Evolutionary conservation across 2,329 filamentous ascomycete species (phyloP), one percentile per base, ranked within the genome.

Genomic region (Colletotrichum chlorophyti): DNA sequence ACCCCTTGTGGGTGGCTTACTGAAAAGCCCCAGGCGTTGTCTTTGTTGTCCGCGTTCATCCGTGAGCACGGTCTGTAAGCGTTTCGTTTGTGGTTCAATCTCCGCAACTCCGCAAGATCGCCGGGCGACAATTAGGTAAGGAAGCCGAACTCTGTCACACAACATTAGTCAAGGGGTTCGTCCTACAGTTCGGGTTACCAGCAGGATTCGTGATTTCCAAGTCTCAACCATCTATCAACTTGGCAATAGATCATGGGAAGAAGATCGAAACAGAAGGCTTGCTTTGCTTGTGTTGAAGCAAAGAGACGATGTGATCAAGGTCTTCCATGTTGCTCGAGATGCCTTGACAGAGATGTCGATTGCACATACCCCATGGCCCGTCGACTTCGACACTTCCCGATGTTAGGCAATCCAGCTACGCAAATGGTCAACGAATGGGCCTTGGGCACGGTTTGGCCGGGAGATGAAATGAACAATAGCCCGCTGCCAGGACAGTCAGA

Each of bases 251-350:
- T 6, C 34, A 54, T 54, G 43, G 35, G 34, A n/a, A 42, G 51
- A 26, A 26, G 27, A 17, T 60, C 58, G 3, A 59, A 59, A 38
- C 59, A 57, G 23, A 55, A 29, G 3, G 37, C 57, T 3, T 60
- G 57, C 5, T 45, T 46, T 7, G 31, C 57, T 11, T 60, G 57
- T 10, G 52, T 41, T 3, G 46, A 48, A 15, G 45, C 43, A 21
- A 60, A 55, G n/a, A 19, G 57, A 12, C 57, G 52, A 3, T 60
- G 57, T 27, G 58, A 60, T 27, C 41, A 29, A 8, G 32, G 31
- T 11, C 46, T 57, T 6, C 58, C 58, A 3, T 26, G 45, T 14
- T 60, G 58, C 19, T 34, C 41, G 14, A 38, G 58, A 6, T 57
- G 58, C 11, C 40, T 51, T 10, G 52, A 60, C 21, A 35, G 52